Conservation (phyloP, 2,329 filamentous ascomycete genomes). For the Aspergillus sp. region DNA sequence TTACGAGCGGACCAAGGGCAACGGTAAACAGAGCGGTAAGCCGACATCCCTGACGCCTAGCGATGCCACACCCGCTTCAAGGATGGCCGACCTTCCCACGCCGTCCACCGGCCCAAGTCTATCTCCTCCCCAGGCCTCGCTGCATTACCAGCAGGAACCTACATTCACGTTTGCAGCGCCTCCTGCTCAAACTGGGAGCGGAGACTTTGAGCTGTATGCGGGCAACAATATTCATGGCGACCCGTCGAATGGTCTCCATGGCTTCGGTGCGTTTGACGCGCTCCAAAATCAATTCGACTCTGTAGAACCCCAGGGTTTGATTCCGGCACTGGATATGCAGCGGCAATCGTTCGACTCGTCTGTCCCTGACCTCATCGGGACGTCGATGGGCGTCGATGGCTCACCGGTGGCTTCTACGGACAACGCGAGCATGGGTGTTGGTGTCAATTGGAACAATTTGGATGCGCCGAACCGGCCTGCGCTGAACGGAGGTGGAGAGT, state of each 20-base stretch:
- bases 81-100: constrained; percentile 48
- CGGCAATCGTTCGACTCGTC: constrained; percentile 17
- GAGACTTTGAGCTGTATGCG: constrained; percentile 20
- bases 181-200: constrained; percentile 9
- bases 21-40: constrained; percentile 53
- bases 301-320: constrained; percentile 16
- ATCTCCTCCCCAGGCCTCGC: constrained; percentile 15
- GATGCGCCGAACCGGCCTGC: constrained; percentile 8
- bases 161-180: constrained; percentile 21
- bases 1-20: constrained; percentile 90
- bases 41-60: constrained; percentile 40
- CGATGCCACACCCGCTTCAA: constrained; percentile 51
- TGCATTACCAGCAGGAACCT: constrained; percentile 9
- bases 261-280: constrained; percentile 17
- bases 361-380: constrained; percentile 13
- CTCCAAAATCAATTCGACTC: constrained; percentile 21
- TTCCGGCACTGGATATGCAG: constrained; percentile 16
- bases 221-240: constrained; percentile 11
- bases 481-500: constrained; percentile 14
- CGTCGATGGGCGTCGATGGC: constrained; percentile 11
- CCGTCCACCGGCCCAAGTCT: constrained; percentile 21
- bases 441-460: constrained; percentile 17
- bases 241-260: constrained; percentile 10
- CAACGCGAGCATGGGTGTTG: constrained; percentile 12
- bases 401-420: constrained; percentile 15